phyloP scores from a whole-genome alignment of 192 early-diverging fungal species.

The Lobulomyces angularis region DNA sequence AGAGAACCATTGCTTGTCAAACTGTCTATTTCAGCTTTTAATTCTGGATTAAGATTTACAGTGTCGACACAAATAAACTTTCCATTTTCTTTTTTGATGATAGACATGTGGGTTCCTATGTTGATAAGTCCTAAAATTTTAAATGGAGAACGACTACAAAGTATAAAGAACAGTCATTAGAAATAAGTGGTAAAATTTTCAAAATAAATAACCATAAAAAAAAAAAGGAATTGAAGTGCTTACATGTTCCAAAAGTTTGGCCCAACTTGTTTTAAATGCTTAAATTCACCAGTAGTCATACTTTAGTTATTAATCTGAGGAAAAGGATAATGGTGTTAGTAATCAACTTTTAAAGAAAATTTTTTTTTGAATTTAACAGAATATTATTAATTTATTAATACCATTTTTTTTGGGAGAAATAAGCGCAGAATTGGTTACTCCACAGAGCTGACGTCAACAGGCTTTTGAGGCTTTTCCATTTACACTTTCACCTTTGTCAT shows the following conservation, averaged over 20 bases:
- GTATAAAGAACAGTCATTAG: background rate
- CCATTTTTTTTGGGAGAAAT: too few relatives aligned
- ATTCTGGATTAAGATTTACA: constrained; percentile 7
- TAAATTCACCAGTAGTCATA: constrained; percentile 3
- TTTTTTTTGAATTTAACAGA: too few relatives aligned
- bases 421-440: too few relatives aligned
- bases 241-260: constrained; percentile 11
- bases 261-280: constrained; percentile 9
- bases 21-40: constrained; percentile 9
- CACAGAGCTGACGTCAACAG: too few relatives aligned
- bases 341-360: too few relatives aligned
- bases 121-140: constrained; percentile 8
- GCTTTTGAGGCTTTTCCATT: too few relatives aligned
- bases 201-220: too few relatives aligned
- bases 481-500: too few relatives aligned
- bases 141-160: constrained; percentile 4
- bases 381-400: too few relatives aligned
- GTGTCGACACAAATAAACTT: constrained; percentile 9
- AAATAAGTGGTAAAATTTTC: too few relatives aligned
- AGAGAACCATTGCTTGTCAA: constrained; percentile 12
- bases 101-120: constrained; percentile 14
- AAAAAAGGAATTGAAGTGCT: background rate
- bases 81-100: constrained; percentile 6
- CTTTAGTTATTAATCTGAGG: background rate
- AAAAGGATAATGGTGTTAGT: too few relatives aligned